These are phyloP conservation scores for Dioscorea alata DNA, from an alignment of 106 monocot species.

Conservation along the genomic window DNA sequence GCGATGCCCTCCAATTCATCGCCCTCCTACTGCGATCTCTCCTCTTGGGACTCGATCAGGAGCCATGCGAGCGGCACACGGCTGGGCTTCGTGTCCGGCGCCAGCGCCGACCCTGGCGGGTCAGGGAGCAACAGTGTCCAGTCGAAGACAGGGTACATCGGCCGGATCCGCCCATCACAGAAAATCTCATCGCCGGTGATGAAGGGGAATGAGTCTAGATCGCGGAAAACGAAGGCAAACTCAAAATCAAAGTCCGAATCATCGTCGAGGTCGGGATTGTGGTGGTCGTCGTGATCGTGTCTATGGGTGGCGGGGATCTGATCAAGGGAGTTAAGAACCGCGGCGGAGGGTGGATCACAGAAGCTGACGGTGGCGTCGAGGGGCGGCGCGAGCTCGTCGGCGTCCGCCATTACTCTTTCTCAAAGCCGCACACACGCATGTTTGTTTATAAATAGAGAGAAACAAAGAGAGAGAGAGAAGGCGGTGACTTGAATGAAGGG, in stretches of 20 bases:
- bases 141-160: conserved; percentile 66
- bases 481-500: no score
- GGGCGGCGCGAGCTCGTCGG: no score
- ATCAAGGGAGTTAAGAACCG: no score
- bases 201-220: neutral
- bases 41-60: conserved; percentile 5
- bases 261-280: neutral
- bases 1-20: conserved; percentile 28
- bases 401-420: no score
- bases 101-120: neutral
- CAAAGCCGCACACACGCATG: no score
- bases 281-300: neutral
- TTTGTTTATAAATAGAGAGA: no score
- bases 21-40: conserved; percentile 11
- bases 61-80: conserved; percentile 14
- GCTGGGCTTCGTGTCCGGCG: neutral
- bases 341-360: no score
- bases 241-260: conserved; percentile 47
- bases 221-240: conserved; percentile 33
- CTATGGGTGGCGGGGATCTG: conserved; percentile 8
- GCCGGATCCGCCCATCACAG: conserved; percentile 37
- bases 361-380: no score
- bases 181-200: conserved; percentile 48
- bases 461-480: no score
- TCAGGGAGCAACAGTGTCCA: conserved; percentile 12